Evolutionary conservation across 2,329 filamentous ascomycete genomes (phyloP).

Genomic region (Paracorniculantispora psalliotae): DNA sequence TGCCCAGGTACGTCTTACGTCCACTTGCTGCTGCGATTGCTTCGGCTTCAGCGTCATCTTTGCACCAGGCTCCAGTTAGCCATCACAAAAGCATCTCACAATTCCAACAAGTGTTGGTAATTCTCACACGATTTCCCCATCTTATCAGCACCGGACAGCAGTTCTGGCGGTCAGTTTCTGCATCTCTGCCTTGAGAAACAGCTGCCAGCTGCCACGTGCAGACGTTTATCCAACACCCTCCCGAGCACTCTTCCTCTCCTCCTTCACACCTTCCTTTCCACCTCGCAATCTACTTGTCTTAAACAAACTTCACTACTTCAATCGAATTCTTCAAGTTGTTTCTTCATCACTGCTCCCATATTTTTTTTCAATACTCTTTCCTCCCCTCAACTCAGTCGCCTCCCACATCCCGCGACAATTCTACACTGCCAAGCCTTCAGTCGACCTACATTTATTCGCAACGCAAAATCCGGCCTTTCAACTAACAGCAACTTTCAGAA

Average conservation of each 20-base stretch:
- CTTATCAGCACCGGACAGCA: not conserved
- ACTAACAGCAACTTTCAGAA: slow-evolving; percentile 4
- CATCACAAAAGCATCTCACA: not conserved
- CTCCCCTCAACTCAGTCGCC: too few species aligned
- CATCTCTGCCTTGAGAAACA: not conserved
- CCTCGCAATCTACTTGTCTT: not conserved
- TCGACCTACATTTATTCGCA: not conserved
- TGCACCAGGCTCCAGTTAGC: too few species aligned
- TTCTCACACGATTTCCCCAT: not conserved
- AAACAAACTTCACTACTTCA: not conserved
- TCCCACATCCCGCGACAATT: too few species aligned
- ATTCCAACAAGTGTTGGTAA: not conserved
- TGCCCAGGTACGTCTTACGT: not conserved
- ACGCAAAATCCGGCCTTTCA: not conserved
- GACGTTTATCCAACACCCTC: not conserved
- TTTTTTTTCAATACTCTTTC: not conserved
- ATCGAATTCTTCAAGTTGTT: not conserved
- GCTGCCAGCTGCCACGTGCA: slow-evolving; percentile 5
- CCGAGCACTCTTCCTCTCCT: not conserved
- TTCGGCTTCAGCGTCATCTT: not conserved
- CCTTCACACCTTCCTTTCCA: not conserved
- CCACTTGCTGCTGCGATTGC: not conserved
- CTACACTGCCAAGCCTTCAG: not conserved
- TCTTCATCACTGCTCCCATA: not conserved
- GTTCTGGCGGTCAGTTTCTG: not conserved